A percentile compares a stretch with the other conserved stretches of the same genome.
Conservation (phyloP, 169 alveolate species). For the Pseudocohnilembus persalinus region DNA sequence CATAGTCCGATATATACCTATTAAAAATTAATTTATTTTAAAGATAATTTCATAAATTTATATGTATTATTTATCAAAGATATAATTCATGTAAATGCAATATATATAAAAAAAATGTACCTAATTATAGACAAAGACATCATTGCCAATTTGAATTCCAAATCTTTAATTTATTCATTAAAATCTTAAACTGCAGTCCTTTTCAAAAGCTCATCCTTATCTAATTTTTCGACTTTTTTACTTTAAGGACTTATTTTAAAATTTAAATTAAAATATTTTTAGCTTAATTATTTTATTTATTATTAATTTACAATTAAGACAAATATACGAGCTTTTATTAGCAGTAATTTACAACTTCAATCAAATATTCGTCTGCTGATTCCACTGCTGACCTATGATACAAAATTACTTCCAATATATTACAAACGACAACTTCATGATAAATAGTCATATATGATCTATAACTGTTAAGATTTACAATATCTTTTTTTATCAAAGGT, state of each 20-base stretch:
- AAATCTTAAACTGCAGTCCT: slow-evolving; percentile 57
- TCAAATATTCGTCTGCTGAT: slow-evolving; percentile 75
- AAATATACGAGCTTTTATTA: slow-evolving; percentile 76
- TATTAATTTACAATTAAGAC: slow-evolving; percentile 46
- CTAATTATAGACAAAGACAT: slow-evolving; percentile 69
- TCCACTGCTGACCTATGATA: slow-evolving; percentile 84
- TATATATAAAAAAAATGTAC: too few species aligned
- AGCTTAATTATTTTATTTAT: background rate
- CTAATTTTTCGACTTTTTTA: slow-evolving; percentile 46
- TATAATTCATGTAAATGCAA: too few species aligned
- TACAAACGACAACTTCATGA: slow-evolving; percentile 83
- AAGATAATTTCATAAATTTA: too few species aligned
- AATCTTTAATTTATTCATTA: slow-evolving; percentile 57
- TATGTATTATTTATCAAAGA: background rate
- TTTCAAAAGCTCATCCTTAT: slow-evolving; percentile 36
- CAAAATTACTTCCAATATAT: slow-evolving; percentile 74
- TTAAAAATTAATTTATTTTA: too few species aligned
- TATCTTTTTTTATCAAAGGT: slow-evolving; percentile 54
- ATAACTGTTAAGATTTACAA: slow-evolving; percentile 48
- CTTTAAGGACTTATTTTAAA: slow-evolving; percentile 34
- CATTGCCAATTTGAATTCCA: slow-evolving; percentile 77
- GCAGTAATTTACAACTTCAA: slow-evolving; percentile 83
- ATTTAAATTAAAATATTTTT: slow-evolving; percentile 21
- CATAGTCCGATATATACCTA: slow-evolving; percentile 82
- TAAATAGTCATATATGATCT: slow-evolving; percentile 62